A percentile compares a stretch with the other conserved stretches of the same genome.
Evolutionary conservation across 2,329 filamentous ascomycete species (phyloP).

Genomic region (Xenosphaeropsis pyriputrescens): DNA sequence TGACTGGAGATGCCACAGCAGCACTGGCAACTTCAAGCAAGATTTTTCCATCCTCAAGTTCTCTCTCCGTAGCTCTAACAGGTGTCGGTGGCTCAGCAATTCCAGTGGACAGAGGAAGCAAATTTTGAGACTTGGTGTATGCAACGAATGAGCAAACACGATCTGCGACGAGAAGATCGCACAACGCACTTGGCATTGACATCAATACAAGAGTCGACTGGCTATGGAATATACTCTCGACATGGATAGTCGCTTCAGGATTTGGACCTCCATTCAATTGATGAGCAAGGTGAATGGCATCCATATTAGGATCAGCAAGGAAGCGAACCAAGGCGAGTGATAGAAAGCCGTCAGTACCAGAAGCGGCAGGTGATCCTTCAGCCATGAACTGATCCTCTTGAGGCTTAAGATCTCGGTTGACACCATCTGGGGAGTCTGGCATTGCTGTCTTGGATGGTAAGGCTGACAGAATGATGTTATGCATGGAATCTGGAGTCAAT

Average conservation of each 20-base stretch:
- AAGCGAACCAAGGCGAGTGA: no score
- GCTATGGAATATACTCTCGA: slow-evolving; percentile 54
- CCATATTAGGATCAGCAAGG: no score
- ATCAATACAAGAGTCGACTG: slow-evolving; percentile 52
- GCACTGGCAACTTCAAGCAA: slow-evolving; percentile 27
- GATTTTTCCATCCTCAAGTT: slow-evolving; percentile 41
- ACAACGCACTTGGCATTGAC: slow-evolving; percentile 48
- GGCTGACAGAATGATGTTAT: no score
- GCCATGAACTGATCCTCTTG: no score
- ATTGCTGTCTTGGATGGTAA: no score
- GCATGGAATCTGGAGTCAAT: no score
- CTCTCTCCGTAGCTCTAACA: slow-evolving; percentile 30
- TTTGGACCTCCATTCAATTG: slow-evolving; percentile 9
- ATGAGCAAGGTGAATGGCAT: no score
- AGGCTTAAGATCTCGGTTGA: no score
- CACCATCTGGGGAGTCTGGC: no score
- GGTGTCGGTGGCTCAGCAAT: slow-evolving; percentile 16
- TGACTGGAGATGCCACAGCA: slow-evolving; percentile 17
- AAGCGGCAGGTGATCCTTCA: no score
- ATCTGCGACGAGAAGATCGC: slow-evolving; percentile 49
- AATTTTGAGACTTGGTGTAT: slow-evolving; percentile 52
- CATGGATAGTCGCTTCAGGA: slow-evolving; percentile 33
- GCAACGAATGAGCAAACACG: slow-evolving; percentile 53
- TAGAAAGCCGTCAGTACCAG: no score
- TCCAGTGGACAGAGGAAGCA: slow-evolving; percentile 42